Base-by-base conservation (phyloP, 371 early-diverging fungal genomes). In the Batkoa obscura region DNA sequence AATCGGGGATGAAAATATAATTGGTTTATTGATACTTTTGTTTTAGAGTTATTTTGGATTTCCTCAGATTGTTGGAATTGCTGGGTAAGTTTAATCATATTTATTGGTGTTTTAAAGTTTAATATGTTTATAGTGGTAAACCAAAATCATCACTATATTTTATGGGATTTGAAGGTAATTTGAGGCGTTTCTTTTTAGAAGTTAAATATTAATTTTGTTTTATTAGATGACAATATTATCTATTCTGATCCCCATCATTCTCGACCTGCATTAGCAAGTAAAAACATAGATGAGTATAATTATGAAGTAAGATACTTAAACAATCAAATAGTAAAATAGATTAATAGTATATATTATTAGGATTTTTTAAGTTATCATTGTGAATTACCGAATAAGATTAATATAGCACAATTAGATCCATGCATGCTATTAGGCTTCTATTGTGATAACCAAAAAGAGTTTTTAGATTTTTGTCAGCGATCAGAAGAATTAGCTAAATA, bases 181-280 rank as follows among this genome's bases (percentile, higher is more conserved):
- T 41, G 23, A 23, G 23, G 23, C 23, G 23, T 23, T 23, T 23
- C 23, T 23, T 23, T 23, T 23, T 23, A 23, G 23, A 41, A 50
- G 32, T n/a, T 39, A 37, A 43, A 13, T 36, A 58, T 54, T 54
- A 46, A n/a, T 34, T 39, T 15, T 37, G 38, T 59, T 36, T 41
- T 47, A 30, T 48, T 51, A 76, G 84, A 76, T 2, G 75, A 84
- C 62, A 76, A 85, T 33, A 62, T 95, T 8, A 72, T 92, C 10
- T 96, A 90, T 60, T 69, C 91, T n/a, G 97, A 96, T 62, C 94
- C 97, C 30, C 97, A 96, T 64, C 80, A 76, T 60, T 77, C 86
- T 23, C 77, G 90, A 17, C 78, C 83, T 17, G 77, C 79, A 37
- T 50, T 79, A 17, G 73, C 76, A 35, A 72, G 71, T 43, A 79